These are phyloP conservation scores for Drechslerella dactyloides DNA, from an alignment of 2,329 filamentous ascomycete species.

Conservation along the genomic window DNA sequence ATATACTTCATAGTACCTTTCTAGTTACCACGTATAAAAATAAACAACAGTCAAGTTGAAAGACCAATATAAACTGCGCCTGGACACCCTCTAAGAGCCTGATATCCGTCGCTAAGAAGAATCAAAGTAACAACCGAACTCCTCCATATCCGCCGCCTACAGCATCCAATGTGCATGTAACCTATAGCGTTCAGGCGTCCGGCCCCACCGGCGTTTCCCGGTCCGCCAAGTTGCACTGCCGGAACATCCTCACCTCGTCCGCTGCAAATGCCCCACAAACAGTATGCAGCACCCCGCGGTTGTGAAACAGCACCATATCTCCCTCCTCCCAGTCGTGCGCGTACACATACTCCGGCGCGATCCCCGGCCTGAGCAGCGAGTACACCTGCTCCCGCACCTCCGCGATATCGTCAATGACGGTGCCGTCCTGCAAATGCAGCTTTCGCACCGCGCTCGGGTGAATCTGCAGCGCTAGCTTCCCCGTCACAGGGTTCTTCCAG, in stretches of 20 bases:
- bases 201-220: constrained; percentile 66
- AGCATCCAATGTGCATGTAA: neutral
- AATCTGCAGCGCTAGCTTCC: constrained; percentile 72
- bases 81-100: constrained; percentile 52
- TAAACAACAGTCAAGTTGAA: too few species aligned
- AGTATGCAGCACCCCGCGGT: constrained; percentile 74
- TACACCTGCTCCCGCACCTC: constrained; percentile 74
- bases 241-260: constrained; percentile 75
- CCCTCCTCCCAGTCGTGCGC: constrained; percentile 78
- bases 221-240: constrained; percentile 80
- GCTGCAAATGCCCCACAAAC: constrained; percentile 76
- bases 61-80: too few species aligned
- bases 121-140: constrained; percentile 18
- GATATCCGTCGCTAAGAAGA: constrained; percentile 42
- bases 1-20: too few species aligned
- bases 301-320: constrained; percentile 79
- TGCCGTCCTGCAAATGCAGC: constrained; percentile 71
- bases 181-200: constrained; percentile 36
- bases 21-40: too few species aligned
- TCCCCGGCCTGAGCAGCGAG: constrained; percentile 73
- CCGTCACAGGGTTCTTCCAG: constrained; percentile 77
- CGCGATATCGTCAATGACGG: constrained; percentile 71
- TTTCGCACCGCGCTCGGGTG: constrained; percentile 75
- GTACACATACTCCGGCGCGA: constrained; percentile 72
- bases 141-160: too few species aligned